Conservation (phyloP, 2,329 filamentous ascomycete genomes). For the Bipolaris gigantea region DNA sequence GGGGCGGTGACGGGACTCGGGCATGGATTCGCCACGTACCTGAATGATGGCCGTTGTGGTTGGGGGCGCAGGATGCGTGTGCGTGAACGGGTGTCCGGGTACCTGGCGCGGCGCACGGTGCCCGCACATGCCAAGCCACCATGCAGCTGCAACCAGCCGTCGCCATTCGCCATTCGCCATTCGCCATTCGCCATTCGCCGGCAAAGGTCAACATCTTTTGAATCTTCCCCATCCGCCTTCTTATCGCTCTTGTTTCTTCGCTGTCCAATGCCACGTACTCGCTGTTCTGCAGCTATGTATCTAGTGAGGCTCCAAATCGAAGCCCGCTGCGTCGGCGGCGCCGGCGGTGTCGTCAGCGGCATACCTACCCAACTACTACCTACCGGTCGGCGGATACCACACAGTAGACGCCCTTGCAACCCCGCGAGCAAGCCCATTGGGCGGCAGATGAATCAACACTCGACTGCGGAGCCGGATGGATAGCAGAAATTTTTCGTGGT, state of each 20-base stretch:
- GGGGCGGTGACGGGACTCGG: not conserved
- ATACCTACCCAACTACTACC: too few relatives aligned
- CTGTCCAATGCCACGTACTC: not conserved
- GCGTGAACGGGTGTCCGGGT: slow-evolving; percentile 3
- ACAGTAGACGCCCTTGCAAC: not conserved
- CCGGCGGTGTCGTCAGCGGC: not conserved
- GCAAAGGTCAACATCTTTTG: not conserved
- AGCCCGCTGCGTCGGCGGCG: not conserved
- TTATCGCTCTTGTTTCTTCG: not conserved
- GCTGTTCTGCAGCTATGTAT: not conserved
- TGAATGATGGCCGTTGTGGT: not conserved
- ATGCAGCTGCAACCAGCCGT: not conserved
- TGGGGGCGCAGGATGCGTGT: slow-evolving; percentile 3
- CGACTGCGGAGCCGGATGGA: slow-evolving; percentile 3
- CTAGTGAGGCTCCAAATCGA: not conserved
- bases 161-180: not conserved
- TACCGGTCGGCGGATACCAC: not conserved
- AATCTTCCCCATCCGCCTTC: not conserved
- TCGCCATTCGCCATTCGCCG: not conserved
- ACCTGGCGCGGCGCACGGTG: slow-evolving; percentile 2
- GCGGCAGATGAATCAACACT: not conserved
- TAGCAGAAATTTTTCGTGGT: slow-evolving; percentile 4
- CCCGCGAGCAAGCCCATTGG: slow-evolving; percentile 1
- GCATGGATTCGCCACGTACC: slow-evolving; percentile 1
- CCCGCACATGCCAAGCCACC: not conserved